Percentiles rank a stretch among this genome's conserved stretches.
Evolutionary conservation across 495 filamentous ascomycete genomes (phyloP).

Genomic region (Aspergillus campestris): DNA sequence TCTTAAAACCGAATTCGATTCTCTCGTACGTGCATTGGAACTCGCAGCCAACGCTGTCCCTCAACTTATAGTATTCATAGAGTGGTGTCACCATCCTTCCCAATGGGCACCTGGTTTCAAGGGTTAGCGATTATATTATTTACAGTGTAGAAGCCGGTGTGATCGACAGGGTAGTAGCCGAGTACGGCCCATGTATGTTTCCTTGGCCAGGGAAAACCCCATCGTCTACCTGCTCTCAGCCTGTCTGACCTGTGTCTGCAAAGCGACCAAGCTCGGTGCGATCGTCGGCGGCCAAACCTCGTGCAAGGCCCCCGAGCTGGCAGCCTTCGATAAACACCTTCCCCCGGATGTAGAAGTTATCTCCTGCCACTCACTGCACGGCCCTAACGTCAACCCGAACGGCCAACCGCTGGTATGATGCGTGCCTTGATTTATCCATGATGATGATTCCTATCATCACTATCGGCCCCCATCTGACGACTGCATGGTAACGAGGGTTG

Average conservation of each 20-base stretch:
- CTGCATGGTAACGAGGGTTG: constrained; percentile 7
- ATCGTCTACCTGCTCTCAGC: constrained; percentile 1
- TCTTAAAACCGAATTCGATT: constrained; percentile 67
- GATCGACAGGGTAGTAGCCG: constrained; percentile 74
- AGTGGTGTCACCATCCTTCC: constrained; percentile 54
- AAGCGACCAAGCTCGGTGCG: constrained; percentile 86
- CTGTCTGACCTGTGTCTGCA: constrained; percentile 22
- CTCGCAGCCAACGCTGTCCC: constrained; percentile 24
- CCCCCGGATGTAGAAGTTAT: constrained; percentile 87
- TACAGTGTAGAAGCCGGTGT: constrained; percentile 94
- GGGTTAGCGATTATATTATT: constrained; percentile 92
- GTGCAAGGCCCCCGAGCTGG: constrained; percentile 94
- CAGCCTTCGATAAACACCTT: constrained; percentile 82
- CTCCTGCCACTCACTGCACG: constrained; percentile 94
- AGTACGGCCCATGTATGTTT: constrained; percentile 84
- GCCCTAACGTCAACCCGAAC: constrained; percentile 77
- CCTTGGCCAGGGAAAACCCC: neutral
- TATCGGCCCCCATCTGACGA: neutral
- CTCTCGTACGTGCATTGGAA: constrained; percentile 47
- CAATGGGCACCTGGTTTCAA: constrained; percentile 92
- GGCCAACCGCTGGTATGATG: constrained; percentile 72
- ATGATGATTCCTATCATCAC: no score
- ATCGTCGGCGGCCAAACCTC: constrained; percentile 97
- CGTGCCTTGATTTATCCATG: neutral
- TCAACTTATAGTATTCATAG: constrained; percentile 39